A percentile compares a stretch with the other conserved stretches of the same genome.
phyloP scores from a whole-genome alignment of 768 basidiomycete genomes.

The Russula brevipes region DNA sequence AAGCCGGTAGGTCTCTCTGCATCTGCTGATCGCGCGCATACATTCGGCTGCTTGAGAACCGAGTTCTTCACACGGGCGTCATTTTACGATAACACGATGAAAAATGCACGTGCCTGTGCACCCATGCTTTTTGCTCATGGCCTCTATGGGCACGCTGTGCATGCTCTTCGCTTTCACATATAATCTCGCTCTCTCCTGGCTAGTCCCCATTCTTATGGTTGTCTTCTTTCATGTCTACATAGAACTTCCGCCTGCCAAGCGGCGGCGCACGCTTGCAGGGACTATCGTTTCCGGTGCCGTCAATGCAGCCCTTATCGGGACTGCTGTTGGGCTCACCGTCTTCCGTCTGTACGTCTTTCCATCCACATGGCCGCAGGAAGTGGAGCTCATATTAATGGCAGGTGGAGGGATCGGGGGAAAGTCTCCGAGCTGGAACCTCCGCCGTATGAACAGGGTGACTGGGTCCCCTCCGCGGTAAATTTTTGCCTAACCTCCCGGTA shows the following conservation, averaged over 20 bases:
- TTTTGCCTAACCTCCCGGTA: background rate
- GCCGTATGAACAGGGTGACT: slow-evolving; percentile 59
- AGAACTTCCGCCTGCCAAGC: slow-evolving; percentile 74
- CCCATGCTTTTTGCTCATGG: slow-evolving; percentile 24
- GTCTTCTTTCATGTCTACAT: slow-evolving; percentile 35
- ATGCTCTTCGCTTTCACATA: slow-evolving; percentile 37
- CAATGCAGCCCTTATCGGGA: slow-evolving; percentile 80
- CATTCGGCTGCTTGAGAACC: background rate
- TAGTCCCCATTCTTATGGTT: slow-evolving; percentile 26
- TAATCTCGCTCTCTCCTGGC: slow-evolving; percentile 32
- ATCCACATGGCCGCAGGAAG: slow-evolving; percentile 1
- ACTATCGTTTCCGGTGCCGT: slow-evolving; percentile 80
- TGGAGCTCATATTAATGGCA: slow-evolving; percentile 29
- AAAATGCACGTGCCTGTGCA: slow-evolving; percentile 16
- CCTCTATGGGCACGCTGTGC: slow-evolving; percentile 30
- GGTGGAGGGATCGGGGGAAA: slow-evolving; percentile 77
- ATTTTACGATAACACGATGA: background rate
- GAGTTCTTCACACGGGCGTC: background rate
- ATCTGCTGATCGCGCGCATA: background rate
- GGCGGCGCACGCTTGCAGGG: slow-evolving; percentile 74
- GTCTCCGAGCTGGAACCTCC: slow-evolving; percentile 42
- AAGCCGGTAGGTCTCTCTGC: slow-evolving; percentile 36
- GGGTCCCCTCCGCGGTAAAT: slow-evolving; percentile 33
- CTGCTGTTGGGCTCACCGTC: slow-evolving; percentile 81
- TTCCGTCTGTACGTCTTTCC: slow-evolving; percentile 67